Percentiles rank a stretch among this genome's conserved stretches.
phyloP scores from a whole-genome alignment of 495 filamentous ascomycete species.

The Penicillium coffeae region DNA sequence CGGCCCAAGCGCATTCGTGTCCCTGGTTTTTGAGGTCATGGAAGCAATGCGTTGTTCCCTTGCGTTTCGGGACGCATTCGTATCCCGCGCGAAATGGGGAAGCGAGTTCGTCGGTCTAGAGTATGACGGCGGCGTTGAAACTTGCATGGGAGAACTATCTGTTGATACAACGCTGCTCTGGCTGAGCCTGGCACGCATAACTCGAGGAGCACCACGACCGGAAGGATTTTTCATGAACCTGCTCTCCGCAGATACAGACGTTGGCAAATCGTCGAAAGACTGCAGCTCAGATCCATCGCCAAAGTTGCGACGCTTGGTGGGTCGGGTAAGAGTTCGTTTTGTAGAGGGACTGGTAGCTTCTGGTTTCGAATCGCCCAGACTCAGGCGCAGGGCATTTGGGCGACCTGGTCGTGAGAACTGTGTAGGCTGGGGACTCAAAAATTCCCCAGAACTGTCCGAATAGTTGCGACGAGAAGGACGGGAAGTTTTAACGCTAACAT shows the following conservation, averaged over 20 bases:
- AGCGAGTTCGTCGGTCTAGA: constrained; percentile 48
- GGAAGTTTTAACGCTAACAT: constrained; percentile 66
- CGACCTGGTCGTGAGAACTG: constrained; percentile 47
- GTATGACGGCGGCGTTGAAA: constrained; percentile 48
- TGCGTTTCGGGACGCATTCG: constrained; percentile 82
- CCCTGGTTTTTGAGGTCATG: constrained; percentile 37
- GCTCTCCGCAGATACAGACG: constrained; percentile 74
- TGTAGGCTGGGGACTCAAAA: constrained; percentile 41
- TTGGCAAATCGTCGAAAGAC: constrained; percentile 91
- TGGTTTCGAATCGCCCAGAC: constrained; percentile 36
- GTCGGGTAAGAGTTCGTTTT: constrained; percentile 69
- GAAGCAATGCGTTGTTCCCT: constrained; percentile 76
- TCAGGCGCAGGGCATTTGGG: constrained; percentile 41
- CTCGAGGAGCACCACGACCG: constrained; percentile 63
- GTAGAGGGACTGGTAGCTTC: constrained; percentile 46
- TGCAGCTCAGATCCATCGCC: constrained; percentile 92
- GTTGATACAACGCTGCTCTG: constrained; percentile 43
- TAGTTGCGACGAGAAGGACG: constrained; percentile 70
- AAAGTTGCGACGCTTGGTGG: constrained; percentile 70
- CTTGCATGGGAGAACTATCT: constrained; percentile 53
- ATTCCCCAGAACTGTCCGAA: constrained; percentile 59
- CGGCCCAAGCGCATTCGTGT: constrained; percentile 55
- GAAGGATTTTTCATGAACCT: constrained; percentile 78
- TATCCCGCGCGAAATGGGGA: constrained; percentile 91
- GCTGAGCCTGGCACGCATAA: constrained; percentile 57